Percentiles rank a stretch among this genome's conserved stretches.
Evolutionary conservation across 108 stramenopile genomes (phyloP).

Genomic region (Schizochytrium sp.): DNA sequence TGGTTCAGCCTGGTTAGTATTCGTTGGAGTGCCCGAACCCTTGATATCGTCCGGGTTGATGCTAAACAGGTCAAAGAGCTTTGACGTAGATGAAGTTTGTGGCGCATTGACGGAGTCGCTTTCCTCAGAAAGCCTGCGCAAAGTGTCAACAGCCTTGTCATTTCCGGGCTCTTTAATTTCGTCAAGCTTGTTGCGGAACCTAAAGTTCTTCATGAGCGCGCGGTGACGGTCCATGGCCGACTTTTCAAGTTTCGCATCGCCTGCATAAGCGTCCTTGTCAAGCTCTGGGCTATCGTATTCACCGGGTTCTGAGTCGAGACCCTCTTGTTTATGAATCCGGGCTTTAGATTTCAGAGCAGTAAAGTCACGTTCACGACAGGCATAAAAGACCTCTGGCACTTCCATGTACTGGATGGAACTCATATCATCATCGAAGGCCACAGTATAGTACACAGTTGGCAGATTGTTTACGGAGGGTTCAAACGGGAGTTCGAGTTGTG

Average conservation of each 20-base stretch:
- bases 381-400: not conserved
- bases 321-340: not conserved
- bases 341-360: not conserved
- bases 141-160: not conserved
- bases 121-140: not conserved
- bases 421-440: conserved; percentile 58
- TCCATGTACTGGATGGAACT: conserved; percentile 46
- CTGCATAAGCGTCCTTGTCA: not conserved
- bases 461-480: conserved; percentile 47
- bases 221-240: not conserved
- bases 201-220: not conserved
- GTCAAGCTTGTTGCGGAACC: conserved; percentile 15
- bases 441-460: conserved; percentile 9
- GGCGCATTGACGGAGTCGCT: not conserved
- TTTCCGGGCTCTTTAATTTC: not conserved
- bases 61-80: conserved; percentile 58
- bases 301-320: too few relatives aligned
- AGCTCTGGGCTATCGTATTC: too few relatives aligned
- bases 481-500: conserved; percentile 41
- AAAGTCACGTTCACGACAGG: not conserved
- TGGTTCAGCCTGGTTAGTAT: not conserved
- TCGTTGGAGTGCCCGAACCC: not conserved
- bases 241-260: not conserved
- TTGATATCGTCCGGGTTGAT: conserved; percentile 11
- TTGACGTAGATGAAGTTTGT: not conserved